phyloP scores from a whole-genome alignment of 345 rosid genomes.

The Cardamine resedifolia region DNA sequence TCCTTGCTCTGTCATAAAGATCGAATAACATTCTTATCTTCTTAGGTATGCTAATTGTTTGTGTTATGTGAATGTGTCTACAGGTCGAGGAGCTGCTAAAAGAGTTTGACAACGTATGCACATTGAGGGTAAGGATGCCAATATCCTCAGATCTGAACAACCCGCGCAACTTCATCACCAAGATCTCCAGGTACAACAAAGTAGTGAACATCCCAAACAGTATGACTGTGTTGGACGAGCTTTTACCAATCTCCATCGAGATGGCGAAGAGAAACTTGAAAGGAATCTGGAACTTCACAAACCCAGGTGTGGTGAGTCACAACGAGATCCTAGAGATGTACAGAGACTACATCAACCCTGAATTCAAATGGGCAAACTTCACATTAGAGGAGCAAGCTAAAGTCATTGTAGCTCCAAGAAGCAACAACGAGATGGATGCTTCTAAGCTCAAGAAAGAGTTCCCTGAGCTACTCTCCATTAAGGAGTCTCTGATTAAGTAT shows the following conservation, averaged over 20 bases:
- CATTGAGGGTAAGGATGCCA: slow-evolving; percentile 72
- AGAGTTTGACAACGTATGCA: slow-evolving; percentile 73
- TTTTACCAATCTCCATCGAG: slow-evolving; percentile 70
- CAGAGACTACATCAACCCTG: slow-evolving; percentile 62
- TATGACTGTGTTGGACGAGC: slow-evolving; percentile 77
- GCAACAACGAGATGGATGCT: slow-evolving; percentile 81
- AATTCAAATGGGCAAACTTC: slow-evolving; percentile 62
- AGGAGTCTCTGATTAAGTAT: slow-evolving; percentile 63
- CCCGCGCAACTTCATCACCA: slow-evolving; percentile 73
- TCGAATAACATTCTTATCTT: neutral
- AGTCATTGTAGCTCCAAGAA: slow-evolving; percentile 72
- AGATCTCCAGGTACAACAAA: slow-evolving; percentile 65
- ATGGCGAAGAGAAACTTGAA: slow-evolving; percentile 73
- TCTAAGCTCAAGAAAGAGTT: slow-evolving; percentile 70
- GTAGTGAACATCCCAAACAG: slow-evolving; percentile 83
- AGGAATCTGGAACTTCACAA: slow-evolving; percentile 84
- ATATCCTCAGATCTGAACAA: slow-evolving; percentile 74
- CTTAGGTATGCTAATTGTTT: neutral
- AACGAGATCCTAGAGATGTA: slow-evolving; percentile 79
- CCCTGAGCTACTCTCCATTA: slow-evolving; percentile 63
- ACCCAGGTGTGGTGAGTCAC: slow-evolving; percentile 77
- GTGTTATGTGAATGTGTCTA: slow-evolving; percentile 23
- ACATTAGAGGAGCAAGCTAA: slow-evolving; percentile 66
- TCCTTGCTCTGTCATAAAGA: slow-evolving; percentile 7
- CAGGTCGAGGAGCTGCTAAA: slow-evolving; percentile 73